These are phyloP conservation scores for Waitea zeae DNA, from an alignment of 1,284 basidiomycete species.

Conservation along the genomic window DNA sequence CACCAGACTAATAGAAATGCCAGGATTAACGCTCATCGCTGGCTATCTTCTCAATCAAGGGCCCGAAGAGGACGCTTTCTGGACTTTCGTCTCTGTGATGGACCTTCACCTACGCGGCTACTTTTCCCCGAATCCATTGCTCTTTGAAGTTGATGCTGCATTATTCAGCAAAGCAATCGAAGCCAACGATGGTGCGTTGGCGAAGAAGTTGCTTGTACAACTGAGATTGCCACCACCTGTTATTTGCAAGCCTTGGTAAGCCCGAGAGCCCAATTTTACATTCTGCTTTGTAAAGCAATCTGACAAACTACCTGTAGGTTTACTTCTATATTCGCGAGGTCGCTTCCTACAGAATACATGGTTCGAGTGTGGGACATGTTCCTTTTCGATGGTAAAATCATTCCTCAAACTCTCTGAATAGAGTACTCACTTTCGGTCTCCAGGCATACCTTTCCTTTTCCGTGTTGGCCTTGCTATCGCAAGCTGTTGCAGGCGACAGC, in stretches of 20 bases:
- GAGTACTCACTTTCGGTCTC: conserved; percentile 3
- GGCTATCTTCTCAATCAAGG: conserved; percentile 70
- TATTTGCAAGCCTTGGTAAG: too few relatives aligned
- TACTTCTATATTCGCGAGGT: conserved; percentile 55
- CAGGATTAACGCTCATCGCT: conserved; percentile 61
- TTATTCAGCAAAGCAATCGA: conserved; percentile 67
- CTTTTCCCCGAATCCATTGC: conserved; percentile 52
- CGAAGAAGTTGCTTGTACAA: conserved; percentile 52
- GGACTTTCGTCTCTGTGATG: conserved; percentile 80
- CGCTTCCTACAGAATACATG: conserved; percentile 62
- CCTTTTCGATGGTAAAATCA: conserved; percentile 54
- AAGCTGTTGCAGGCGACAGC: conserved; percentile 38
- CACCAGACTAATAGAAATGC: conserved; percentile 9
- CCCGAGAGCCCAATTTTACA: too few relatives aligned
- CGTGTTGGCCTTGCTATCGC: conserved; percentile 67
- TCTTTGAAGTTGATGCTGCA: conserved; percentile 67
- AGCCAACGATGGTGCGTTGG: conserved; percentile 40
- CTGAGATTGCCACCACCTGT: not conserved
- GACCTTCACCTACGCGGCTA: conserved; percentile 67
- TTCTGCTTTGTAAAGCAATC: not conserved
- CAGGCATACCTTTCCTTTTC: conserved; percentile 69
- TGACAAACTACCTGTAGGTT: conserved; percentile 32
- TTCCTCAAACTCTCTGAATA: not conserved
- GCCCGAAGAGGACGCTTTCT: conserved; percentile 86
- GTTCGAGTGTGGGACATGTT: conserved; percentile 81